Evolutionary conservation across 2,329 filamentous ascomycete species (phyloP), one percentile per base, ranked within the genome.

Genomic region (Diplodia mutila): DNA sequence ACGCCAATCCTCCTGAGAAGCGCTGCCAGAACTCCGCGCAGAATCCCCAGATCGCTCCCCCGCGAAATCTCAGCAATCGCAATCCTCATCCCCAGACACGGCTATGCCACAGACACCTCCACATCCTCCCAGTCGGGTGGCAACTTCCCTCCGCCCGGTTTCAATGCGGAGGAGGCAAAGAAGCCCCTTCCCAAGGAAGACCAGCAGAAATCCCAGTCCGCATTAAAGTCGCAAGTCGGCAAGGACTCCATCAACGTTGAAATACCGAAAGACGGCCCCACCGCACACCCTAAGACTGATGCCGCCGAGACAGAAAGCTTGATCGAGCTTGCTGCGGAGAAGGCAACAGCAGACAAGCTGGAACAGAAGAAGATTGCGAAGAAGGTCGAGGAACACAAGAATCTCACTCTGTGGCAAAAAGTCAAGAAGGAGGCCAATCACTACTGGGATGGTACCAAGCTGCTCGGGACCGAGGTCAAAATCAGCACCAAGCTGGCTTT

Each of bases 361-460:
- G 79, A 82, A 9, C 81, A 84, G 66, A 86, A 89, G 71, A 87
- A 86, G 65, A 77, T 84, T 0, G 79, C 86, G 9, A 85, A 87
- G 67, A 88, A 89, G 75, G 88, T 91, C 66, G 89, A 91, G 67
- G 89, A 91, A 69, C 86, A 90, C 73, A 93, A 94, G 83, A 97
- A 97, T 77, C 82, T 97, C 80, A 97, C 94, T 0, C 61, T 98
- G 1, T 90, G 89, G 80, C 92, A 98, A 79, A 97, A 94, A 82
- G 89, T 99, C 76, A 99, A 97, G 86, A 94, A 96, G 79, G 95
- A 99, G 80, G 86, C 85, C 16, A 88, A 90, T 70, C 95, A 99
- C 80, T 99, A 99, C 83, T 98, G 95, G 94, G 95, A 99, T 80
- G 95, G 95, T 69, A 98, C 93, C 32, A 99, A 99, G 81, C 85